phyloP scores from a whole-genome alignment of 345 rosid species.

The Bruguiera parviflora region DNA sequence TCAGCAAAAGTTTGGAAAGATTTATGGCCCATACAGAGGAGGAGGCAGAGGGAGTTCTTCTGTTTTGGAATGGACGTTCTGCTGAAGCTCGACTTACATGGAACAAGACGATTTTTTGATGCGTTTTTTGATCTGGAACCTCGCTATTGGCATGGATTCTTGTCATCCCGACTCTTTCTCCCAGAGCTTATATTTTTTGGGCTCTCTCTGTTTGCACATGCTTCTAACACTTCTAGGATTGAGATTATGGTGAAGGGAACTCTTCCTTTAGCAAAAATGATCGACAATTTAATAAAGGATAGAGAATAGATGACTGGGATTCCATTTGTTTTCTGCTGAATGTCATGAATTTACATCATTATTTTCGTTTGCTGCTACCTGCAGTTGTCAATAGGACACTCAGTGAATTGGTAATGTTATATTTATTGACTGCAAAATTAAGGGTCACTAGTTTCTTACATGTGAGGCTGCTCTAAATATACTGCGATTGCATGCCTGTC shows the following conservation, averaged over 20 bases:
- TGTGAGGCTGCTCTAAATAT: no score
- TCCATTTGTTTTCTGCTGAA: conserved; percentile 16
- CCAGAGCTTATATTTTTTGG: conserved; percentile 79
- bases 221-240: conserved; percentile 82
- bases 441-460: no score
- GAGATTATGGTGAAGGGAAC: conserved; percentile 99
- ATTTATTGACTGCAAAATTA: no score
- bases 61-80: conserved; percentile 98
- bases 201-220: conserved; percentile 71
- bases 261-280: conserved; percentile 77
- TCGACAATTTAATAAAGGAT: conserved; percentile 71
- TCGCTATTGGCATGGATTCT: conserved; percentile 91
- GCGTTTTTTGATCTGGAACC: conserved; percentile 85
- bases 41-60: conserved; percentile 97
- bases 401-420: no score
- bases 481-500: no score
- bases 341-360: conserved; percentile 4
- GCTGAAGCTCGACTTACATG: conserved; percentile 77
- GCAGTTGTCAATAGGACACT: background rate
- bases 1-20: conserved; percentile 87
- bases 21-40: conserved; percentile 89
- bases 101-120: conserved; percentile 85
- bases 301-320: conserved; percentile 45
- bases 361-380: background rate
- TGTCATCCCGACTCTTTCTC: conserved; percentile 87